These are phyloP conservation scores for Acacia confusa DNA, from an alignment of 306 rosid genomes.

Conservation along the genomic window DNA sequence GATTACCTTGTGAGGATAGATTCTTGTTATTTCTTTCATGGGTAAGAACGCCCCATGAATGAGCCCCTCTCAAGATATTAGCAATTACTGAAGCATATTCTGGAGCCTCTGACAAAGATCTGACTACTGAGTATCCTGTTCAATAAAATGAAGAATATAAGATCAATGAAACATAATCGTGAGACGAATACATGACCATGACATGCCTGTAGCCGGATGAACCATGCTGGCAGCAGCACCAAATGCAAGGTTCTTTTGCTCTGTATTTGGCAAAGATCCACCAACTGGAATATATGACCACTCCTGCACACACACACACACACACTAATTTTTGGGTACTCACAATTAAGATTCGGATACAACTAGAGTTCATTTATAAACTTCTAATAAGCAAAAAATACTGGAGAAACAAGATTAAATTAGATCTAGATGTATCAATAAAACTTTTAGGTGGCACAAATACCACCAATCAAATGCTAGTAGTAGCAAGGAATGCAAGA, in stretches of 20 bases:
- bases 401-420: neutral
- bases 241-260: slow-evolving; percentile 92
- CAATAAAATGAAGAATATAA: slow-evolving; percentile 25
- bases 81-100: slow-evolving; percentile 88
- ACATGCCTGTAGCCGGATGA: slow-evolving; percentile 95
- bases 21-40: slow-evolving; percentile 48
- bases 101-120: slow-evolving; percentile 99
- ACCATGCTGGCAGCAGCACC: slow-evolving; percentile 99
- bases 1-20: slow-evolving; percentile 77
- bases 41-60: slow-evolving; percentile 33
- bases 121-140: slow-evolving; percentile 94
- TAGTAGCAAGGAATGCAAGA: slow-evolving; percentile 1
- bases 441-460: slow-evolving; percentile 12
- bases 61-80: slow-evolving; percentile 64
- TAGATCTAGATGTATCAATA: slow-evolving; percentile 9
- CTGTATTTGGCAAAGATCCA: slow-evolving; percentile 95
- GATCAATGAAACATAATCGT: slow-evolving; percentile 23
- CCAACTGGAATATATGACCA: slow-evolving; percentile 99
- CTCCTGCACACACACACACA: slow-evolving; percentile 50
- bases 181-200: slow-evolving; percentile 4
- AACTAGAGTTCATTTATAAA: neutral
- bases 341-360: slow-evolving; percentile 24
- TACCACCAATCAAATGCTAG: neutral
- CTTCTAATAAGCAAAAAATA: neutral
- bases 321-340: slow-evolving; percentile 8